Evolutionary conservation across 139 green algal species (phyloP).

Genomic region (Coccomyxa sp.): DNA sequence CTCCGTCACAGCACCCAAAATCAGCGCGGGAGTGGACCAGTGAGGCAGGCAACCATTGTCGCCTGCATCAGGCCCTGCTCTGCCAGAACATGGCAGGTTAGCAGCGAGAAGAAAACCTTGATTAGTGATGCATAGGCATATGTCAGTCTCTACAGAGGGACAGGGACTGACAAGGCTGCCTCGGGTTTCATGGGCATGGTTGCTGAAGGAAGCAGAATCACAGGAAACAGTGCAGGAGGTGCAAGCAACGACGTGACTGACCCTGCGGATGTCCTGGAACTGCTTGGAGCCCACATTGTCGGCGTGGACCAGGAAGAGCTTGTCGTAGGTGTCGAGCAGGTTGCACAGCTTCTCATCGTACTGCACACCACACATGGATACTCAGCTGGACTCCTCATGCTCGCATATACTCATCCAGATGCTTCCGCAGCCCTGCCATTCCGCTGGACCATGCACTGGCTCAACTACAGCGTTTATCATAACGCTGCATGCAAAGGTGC

Average conservation of each 20-base stretch:
- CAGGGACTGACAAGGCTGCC: too few species aligned
- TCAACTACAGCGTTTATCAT: not conserved
- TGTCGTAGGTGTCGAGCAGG: slow-evolving; percentile 77
- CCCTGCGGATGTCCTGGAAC: slow-evolving; percentile 95
- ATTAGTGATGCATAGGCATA: too few species aligned
- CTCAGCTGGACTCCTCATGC: not conserved
- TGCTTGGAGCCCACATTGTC: slow-evolving; percentile 99
- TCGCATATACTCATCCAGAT: too few species aligned
- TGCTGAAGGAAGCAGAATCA: not conserved
- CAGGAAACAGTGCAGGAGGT: not conserved
- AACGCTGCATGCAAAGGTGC: not conserved
- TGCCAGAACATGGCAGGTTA: too few species aligned
- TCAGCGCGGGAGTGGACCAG: not conserved
- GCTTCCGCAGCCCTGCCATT: too few species aligned
- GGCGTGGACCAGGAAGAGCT: slow-evolving; percentile 90
- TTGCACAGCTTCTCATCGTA: slow-evolving; percentile 81
- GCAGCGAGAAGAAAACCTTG: too few species aligned
- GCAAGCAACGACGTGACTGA: slow-evolving; percentile 14
- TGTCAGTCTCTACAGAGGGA: too few species aligned
- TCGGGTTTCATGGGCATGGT: too few species aligned
- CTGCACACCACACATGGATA: slow-evolving; percentile 41
- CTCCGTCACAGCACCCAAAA: not conserved
- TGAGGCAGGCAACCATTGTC: too few species aligned
- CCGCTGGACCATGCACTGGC: not conserved
- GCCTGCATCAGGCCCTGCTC: too few species aligned